A percentile compares a stretch with the other conserved stretches of the same genome.
Evolutionary conservation across 805 yeast genomes (phyloP).

Genomic region (Starmerella powellii): DNA sequence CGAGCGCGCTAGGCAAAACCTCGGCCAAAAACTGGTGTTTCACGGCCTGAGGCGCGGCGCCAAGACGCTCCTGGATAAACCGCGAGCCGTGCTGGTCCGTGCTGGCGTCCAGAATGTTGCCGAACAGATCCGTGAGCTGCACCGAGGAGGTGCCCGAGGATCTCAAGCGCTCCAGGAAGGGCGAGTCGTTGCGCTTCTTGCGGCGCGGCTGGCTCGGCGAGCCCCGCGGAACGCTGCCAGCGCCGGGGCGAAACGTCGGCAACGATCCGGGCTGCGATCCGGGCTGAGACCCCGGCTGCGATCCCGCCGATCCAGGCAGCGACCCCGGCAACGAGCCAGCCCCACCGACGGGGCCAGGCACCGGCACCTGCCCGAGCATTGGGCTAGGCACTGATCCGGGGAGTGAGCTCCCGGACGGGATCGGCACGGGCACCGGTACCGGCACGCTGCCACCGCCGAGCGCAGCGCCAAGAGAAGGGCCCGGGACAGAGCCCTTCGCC

Average conservation of each 20-base stretch:
- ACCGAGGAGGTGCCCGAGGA: slow-evolving; percentile 32
- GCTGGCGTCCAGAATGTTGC: slow-evolving; percentile 81
- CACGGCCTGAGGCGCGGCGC: slow-evolving; percentile 50
- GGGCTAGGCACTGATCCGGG: background rate
- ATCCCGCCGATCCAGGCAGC: no score
- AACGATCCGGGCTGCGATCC: no score
- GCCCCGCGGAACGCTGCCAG: background rate
- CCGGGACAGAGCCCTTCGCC: background rate
- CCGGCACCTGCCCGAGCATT: no score
- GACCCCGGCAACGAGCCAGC: no score
- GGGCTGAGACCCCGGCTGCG: background rate
- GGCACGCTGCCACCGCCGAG: slow-evolving; percentile 1
- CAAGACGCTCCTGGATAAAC: slow-evolving; percentile 82
- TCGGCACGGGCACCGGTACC: slow-evolving; percentile 4
- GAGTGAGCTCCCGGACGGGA: background rate
- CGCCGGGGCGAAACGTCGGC: background rate
- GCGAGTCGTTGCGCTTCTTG: slow-evolving; percentile 10
- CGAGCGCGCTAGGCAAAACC: slow-evolving; percentile 59
- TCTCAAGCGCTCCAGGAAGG: slow-evolving; percentile 10
- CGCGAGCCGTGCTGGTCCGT: slow-evolving; percentile 97
- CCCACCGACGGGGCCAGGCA: no score
- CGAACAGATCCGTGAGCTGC: slow-evolving; percentile 60
- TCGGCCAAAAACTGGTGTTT: slow-evolving; percentile 76
- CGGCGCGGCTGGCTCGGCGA: background rate
- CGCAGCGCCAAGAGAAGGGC: background rate